Base-by-base conservation (phyloP, 2,329 filamentous ascomycete species). In the Hawksworthiomyces lignivorus region DNA sequence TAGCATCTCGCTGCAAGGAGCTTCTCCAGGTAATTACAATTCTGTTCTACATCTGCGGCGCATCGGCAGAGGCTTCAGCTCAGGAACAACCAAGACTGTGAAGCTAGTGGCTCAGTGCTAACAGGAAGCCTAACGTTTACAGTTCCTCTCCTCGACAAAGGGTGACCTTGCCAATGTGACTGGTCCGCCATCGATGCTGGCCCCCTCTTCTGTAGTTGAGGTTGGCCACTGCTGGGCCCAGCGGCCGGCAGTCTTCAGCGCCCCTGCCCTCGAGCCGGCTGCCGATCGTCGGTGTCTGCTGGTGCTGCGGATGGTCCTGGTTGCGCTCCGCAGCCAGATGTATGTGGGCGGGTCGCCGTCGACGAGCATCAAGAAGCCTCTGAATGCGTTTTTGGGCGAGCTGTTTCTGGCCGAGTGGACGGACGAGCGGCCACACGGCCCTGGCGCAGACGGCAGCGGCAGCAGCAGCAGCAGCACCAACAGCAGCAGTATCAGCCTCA, bases 301-400 rank as follows among this genome's bases (percentile, higher is more conserved):
- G 4, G 65, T 73, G 2, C 55, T 73, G 29, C 65, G 66, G 32
- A 65, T 69, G 55, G 64, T 73, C 41, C 58, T 73, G 10, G 61
- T 62, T 12, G 66, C 68, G 5, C 61, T 73, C 30, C 56, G 63
- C 22, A 65, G 61, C 40, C 69, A 73, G 38, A 59, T 72, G 39
- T 73, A 73, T 49, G 61, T 71, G 10, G 65, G 52, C 45, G 68
- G 67, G 36, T 62, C 64, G 22, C 64, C 68, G 7, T 60, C 58
- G 22, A 60, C 66, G 27, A 70, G 67, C 46, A 70, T 72, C 55
- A 70, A 70, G 54, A 74, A 74, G 49, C 70, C 70, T 2, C 61
- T 73, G 7, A 74, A 74, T 44, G 69, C 70, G 7, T 73, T 74
- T 38, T 57, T 74, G 0, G 70, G 70, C 14, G 70, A 73, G 53